Percentiles rank a stretch among this genome's conserved stretches.
Evolutionary conservation across 2,329 filamentous ascomycete species (phyloP).

Genomic region (Alternaria arbusti): DNA sequence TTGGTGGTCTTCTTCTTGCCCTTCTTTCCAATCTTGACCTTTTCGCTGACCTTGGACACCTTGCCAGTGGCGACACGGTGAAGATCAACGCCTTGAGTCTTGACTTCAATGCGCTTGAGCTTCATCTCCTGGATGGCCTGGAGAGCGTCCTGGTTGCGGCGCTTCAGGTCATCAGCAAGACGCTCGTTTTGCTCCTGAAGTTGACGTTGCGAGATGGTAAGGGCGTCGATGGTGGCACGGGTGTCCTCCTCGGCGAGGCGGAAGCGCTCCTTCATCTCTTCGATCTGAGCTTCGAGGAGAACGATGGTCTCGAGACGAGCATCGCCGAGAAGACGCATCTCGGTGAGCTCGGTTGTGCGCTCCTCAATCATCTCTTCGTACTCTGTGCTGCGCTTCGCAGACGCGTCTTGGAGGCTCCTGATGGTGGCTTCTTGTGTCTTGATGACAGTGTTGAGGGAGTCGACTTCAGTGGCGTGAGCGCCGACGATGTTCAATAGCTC

Average conservation of each 20-base stretch:
- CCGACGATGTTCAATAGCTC: conserved; percentile 40
- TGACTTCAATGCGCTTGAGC: conserved; percentile 39
- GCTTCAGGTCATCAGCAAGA: conserved; percentile 33
- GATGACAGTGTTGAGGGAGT: conserved; percentile 47
- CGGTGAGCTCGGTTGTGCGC: conserved; percentile 40
- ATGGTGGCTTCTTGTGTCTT: conserved; percentile 49
- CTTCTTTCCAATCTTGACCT: conserved; percentile 44
- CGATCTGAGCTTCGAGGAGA: conserved; percentile 38
- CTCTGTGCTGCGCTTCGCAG: conserved; percentile 29
- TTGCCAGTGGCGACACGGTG: conserved; percentile 38
- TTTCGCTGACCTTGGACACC: conserved; percentile 39
- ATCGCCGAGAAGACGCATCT: conserved; percentile 43
- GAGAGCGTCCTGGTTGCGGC: conserved; percentile 37
- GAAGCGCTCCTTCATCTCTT: conserved; percentile 43
- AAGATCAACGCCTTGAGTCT: conserved; percentile 32
- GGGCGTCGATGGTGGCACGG: conserved; percentile 38
- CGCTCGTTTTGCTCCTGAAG: conserved; percentile 40
- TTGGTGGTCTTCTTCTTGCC: conserved; percentile 32
- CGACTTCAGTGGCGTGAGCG: conserved; percentile 37
- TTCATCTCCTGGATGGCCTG: conserved; percentile 43
- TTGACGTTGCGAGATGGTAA: conserved; percentile 35
- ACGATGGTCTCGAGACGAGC: conserved; percentile 42
- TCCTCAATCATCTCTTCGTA: conserved; percentile 34
- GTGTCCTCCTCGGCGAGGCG: conserved; percentile 35
- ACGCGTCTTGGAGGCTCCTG: conserved; percentile 35